Evolutionary conservation across 2,329 filamentous ascomycete genomes (phyloP).

Genomic region (Trichothecium sympodiale): DNA sequence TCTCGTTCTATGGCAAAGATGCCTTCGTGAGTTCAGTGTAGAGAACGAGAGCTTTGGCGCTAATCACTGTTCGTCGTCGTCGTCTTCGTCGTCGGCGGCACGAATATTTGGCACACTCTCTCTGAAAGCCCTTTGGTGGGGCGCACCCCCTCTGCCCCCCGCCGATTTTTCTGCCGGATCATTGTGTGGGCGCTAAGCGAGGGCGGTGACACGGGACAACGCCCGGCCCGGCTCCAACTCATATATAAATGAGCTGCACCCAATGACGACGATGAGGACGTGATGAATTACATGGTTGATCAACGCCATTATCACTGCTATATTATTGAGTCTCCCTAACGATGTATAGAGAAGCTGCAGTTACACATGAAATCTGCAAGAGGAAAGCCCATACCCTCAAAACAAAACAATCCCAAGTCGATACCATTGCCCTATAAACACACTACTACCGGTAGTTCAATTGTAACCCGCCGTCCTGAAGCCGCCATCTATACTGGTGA

Average conservation of each 20-base stretch:
- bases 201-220: conserved; percentile 21
- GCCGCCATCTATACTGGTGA: neutral
- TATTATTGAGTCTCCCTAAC: neutral
- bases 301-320: neutral
- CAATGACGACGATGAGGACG: no score
- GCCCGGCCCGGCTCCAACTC: conserved; percentile 3
- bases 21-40: neutral
- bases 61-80: no score
- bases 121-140: conserved; percentile 28
- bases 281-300: neutral
- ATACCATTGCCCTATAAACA: no score
- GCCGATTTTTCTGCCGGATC: conserved; percentile 26
- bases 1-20: neutral
- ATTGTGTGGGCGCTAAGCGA: conserved; percentile 30
- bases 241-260: no score
- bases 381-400: neutral
- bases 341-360: no score
- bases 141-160: conserved; percentile 16
- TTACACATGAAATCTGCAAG: neutral
- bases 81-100: no score
- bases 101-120: no score
- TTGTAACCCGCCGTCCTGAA: neutral
- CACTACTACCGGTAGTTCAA: no score
- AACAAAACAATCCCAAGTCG: no score
- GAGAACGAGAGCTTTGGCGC: no score